Percentiles rank a stretch among this genome's conserved stretches.
phyloP scores from a whole-genome alignment of 1,284 basidiomycete genomes.

The Wallemia hederae region DNA sequence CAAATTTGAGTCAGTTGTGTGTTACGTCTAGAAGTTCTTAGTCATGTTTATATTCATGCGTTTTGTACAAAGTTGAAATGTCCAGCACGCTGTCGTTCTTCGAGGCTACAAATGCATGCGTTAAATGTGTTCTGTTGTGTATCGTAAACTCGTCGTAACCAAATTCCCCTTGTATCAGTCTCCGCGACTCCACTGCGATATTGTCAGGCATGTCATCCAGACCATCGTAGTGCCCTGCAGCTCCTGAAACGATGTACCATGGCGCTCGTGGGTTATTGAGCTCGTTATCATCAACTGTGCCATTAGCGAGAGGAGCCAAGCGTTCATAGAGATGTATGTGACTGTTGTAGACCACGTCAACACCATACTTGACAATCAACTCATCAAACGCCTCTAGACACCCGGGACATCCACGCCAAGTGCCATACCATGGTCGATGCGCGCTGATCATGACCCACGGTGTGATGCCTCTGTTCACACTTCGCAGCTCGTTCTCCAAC shows the following conservation, averaged over 20 bases:
- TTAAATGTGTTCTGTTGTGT: slow-evolving; percentile 10
- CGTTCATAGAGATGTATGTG: slow-evolving; percentile 17
- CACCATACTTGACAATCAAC: slow-evolving; percentile 13
- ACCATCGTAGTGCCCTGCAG: neutral
- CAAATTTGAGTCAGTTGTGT: too few relatives aligned
- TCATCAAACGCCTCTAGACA: slow-evolving; percentile 15
- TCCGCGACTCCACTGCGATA: too few relatives aligned
- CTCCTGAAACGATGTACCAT: neutral
- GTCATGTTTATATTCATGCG: neutral
- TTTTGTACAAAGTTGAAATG: slow-evolving; percentile 7
- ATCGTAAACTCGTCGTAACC: too few relatives aligned
- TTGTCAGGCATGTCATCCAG: too few relatives aligned
- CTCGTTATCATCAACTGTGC: slow-evolving; percentile 5
- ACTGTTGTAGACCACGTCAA: slow-evolving; percentile 14
- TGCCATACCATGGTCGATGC: slow-evolving; percentile 13
- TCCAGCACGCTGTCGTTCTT: slow-evolving; percentile 9
- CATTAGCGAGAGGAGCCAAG: slow-evolving; percentile 13
- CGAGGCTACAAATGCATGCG: slow-evolving; percentile 9
- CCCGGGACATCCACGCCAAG: slow-evolving; percentile 9
- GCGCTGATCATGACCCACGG: slow-evolving; percentile 16
- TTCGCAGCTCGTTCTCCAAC: slow-evolving; percentile 13
- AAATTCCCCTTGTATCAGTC: too few relatives aligned
- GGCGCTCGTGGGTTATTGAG: slow-evolving; percentile 9
- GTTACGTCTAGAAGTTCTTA: neutral
- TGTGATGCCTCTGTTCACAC: slow-evolving; percentile 15